Evolutionary conservation across 2,329 filamentous ascomycete genomes (phyloP), one percentile per base, ranked within the genome.

Genomic region (Alternaria sp.): DNA sequence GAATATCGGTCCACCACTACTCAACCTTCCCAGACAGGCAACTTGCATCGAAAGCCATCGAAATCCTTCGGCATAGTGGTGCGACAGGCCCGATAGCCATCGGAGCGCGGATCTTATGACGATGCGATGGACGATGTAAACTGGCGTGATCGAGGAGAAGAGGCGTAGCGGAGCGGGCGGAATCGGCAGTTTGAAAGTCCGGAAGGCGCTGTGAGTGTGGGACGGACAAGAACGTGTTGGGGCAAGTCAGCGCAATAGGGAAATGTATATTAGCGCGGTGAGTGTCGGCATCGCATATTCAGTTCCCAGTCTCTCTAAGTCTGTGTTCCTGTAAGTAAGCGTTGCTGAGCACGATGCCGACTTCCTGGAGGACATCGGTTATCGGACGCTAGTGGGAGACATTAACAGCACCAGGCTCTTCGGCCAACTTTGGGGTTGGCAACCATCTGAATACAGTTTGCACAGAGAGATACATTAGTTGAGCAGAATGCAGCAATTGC

Each of bases 71-170:
- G 57, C 24, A 46, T 41, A 18, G 36, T 34, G 28, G 39, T 41
- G 34, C 39, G 26, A 47, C 53, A 55, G 14, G 53, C 41, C 57
- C 57, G 57, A 60, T 41, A 43, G 53, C 12, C 42, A 24, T 57
- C 57, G 57, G 57, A 36, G 47, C 9, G 24, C 34, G 34, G 57
- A 14, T 24, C 44, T 22, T 28, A 34, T 28, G 20, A 43, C 14
- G 43, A 47, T 30, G 56, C 49, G 51, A 56, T 24, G 57, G 28
- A 18, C 6, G 12, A 6, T 22, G 11, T 42, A 8, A n/a, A 24
- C 30, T 48, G 20, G 46, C 22, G 46, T 34, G 30, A 48, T 18
- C 3, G 34, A 32, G 20, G 46, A 14, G 32, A 48, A 30, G 28
- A 48, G 44, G 30, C 44, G 44, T 22, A 20, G 14, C 20, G 30